phyloP scores from a whole-genome alignment of 208 protist species.

The Crithidia expoeki region DNA sequence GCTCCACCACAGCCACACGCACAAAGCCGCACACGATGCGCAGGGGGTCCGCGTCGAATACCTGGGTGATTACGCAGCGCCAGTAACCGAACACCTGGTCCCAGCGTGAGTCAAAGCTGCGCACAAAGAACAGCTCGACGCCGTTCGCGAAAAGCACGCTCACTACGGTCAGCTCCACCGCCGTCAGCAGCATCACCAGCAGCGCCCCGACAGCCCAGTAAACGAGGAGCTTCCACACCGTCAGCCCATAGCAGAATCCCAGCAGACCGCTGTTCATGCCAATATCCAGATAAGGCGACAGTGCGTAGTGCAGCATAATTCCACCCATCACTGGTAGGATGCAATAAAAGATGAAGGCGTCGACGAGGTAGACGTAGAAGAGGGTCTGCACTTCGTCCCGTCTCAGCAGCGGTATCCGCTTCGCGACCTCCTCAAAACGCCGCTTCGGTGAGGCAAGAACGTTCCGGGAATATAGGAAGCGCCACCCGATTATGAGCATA shows the following conservation, averaged over 20 bases:
- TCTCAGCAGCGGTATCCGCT: constrained; percentile 41
- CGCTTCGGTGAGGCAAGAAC: constrained; percentile 32
- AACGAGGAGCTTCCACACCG: constrained; percentile 41
- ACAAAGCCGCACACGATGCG: constrained; percentile 51
- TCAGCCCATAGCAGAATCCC: constrained; percentile 38
- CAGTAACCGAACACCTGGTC: constrained; percentile 54
- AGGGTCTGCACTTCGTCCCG: constrained; percentile 39
- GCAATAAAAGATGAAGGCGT: constrained; percentile 60
- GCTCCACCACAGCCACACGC: constrained; percentile 49
- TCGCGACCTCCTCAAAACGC: constrained; percentile 61
- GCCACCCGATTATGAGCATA: constrained; percentile 31
- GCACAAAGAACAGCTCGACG: constrained; percentile 82
- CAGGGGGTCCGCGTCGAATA: constrained; percentile 66
- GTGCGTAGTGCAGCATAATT: constrained; percentile 60
- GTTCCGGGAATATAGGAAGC: constrained; percentile 37
- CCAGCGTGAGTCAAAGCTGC: constrained; percentile 64
- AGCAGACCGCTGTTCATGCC: constrained; percentile 32
- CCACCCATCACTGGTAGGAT: constrained; percentile 51
- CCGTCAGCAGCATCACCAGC: constrained; percentile 53
- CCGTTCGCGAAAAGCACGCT: constrained; percentile 74
- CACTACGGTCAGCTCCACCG: constrained; percentile 58
- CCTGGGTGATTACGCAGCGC: constrained; percentile 62
- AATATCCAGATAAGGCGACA: constrained; percentile 61
- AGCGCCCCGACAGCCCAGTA: constrained; percentile 69
- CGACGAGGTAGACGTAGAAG: constrained; percentile 60